Evolutionary conservation across 192 early-diverging fungal species (phyloP), one percentile per base, ranked within the genome.

Genomic region (Podila epigama): DNA sequence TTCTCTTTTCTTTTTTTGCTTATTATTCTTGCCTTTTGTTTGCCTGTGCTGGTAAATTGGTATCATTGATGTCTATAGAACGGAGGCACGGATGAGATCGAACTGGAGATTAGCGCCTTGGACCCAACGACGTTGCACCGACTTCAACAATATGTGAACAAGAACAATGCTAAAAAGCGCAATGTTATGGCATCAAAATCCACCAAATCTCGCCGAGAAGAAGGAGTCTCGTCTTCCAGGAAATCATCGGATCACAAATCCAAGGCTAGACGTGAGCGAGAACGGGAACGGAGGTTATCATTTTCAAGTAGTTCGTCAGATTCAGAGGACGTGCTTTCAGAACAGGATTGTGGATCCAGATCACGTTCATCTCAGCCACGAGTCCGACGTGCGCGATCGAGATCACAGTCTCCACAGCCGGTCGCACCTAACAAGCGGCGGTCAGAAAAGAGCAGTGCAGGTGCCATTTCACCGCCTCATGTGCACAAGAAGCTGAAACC

Each of bases 61-160:
- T n/a, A n/a, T n/a, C n/a, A n/a, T n/a, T n/a, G n/a, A n/a, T n/a
- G n/a, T n/a, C n/a, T n/a, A 44, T 60, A 82, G 80, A 70, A 60
- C 52, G 81, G 83, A 27, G 88, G 85, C 7, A 88, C 92, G 54
- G 92, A 94, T 36, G 96, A 98, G 73, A 95, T 98, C 63, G 96
- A 98, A 75, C 83, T 99, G 60, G 97, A 99, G 63, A 98, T 99
- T 78, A 96, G 97, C 66, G 85, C 93, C 0, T 80, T 98, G 48
- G 92, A 95, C 72, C 86, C 90, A 55, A 81, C 80, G 29, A 96
- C 95, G 7, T 86, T 97, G 25, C 92, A 87, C 78, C 87, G 88
- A 69, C 82, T 99, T 40, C 94, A 97, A 72, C 85, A 93, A 55
- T 97, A 95, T 80, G 96, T 97, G 13, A 82, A 84, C 68, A 85